A percentile compares a stretch with the other conserved stretches of the same genome.
Conservation (phyloP, 305 asterid species). For the Lippia alba region DNA sequence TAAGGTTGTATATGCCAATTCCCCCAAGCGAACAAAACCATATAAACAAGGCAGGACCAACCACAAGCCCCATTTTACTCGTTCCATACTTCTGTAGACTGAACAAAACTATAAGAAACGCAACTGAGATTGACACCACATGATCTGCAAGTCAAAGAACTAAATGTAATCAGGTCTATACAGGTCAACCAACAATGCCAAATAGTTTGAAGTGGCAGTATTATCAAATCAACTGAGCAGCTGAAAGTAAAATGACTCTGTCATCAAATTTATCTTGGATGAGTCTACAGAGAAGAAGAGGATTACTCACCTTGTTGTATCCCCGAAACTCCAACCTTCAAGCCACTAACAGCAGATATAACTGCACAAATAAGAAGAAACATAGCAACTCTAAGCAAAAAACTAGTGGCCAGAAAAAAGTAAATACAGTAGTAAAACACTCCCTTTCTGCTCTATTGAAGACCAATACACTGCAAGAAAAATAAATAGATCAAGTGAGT, state of each 20-base stretch:
- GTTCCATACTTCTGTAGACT: conserved; percentile 98
- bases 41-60: conserved; percentile 97
- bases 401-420: conserved; percentile 21
- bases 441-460: conserved; percentile 33
- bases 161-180: conserved; percentile 31
- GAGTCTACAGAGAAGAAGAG: conserved; percentile 33
- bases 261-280: conserved; percentile 6
- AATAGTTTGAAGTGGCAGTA: not conserved
- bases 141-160: conserved; percentile 78
- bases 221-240: conserved; percentile 15
- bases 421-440: conserved; percentile 20
- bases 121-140: conserved; percentile 93
- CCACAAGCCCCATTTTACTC: conserved; percentile 94
- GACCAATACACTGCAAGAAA: conserved; percentile 27
- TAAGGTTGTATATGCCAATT: conserved; percentile 93
- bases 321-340: conserved; percentile 87
- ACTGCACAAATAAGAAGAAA: conserved; percentile 60
- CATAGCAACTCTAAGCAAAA: conserved; percentile 34
- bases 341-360: conserved; percentile 94
- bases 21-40: conserved; percentile 98
- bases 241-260: conserved; percentile 27
- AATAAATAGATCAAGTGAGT: conserved; percentile 30
- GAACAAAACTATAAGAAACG: conserved; percentile 88
- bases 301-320: conserved; percentile 71
- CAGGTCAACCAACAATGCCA: conserved; percentile 5